Percentiles rank a stretch among this genome's conserved stretches.
phyloP scores from a whole-genome alignment of 2,329 filamentous ascomycete species.

The Herpotrichia juniperi region DNA sequence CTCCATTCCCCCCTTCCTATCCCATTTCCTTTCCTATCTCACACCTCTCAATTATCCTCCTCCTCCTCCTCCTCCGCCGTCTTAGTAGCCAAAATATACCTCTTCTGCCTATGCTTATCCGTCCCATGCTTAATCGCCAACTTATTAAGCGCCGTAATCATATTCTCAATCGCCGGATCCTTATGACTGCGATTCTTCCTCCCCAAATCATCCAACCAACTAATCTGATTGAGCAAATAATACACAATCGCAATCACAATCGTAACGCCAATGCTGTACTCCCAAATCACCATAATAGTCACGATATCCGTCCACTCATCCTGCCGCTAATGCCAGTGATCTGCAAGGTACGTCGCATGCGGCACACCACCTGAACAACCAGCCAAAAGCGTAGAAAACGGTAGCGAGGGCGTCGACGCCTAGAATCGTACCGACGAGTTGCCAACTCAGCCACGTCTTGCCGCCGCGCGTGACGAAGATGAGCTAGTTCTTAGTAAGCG shows the following conservation, averaged over 20 bases:
- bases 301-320: conserved; percentile 66
- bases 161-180: conserved; percentile 70
- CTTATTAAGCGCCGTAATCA: conserved; percentile 69
- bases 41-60: conserved; percentile 39
- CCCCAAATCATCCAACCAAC: conserved; percentile 64
- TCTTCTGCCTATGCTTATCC: conserved; percentile 54
- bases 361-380: conserved; percentile 67
- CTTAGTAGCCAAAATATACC: conserved; percentile 54
- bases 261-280: conserved; percentile 68
- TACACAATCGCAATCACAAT: conserved; percentile 71
- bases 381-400: conserved; percentile 77
- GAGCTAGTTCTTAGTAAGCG: conserved; percentile 61
- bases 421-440: conserved; percentile 73
- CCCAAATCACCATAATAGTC: conserved; percentile 69
- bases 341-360: conserved; percentile 50
- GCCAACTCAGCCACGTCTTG: conserved; percentile 76
- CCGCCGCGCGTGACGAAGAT: conserved; percentile 65
- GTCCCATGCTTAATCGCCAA: conserved; percentile 65
- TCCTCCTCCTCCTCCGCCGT: conserved; percentile 55
- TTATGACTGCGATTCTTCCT: conserved; percentile 66
- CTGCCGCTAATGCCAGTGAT: conserved; percentile 45
- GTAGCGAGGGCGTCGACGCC: conserved; percentile 74
- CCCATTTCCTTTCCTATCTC: too few species aligned
- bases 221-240: conserved; percentile 65
- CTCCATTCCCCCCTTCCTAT: too few species aligned